Evolutionary conservation across 306 rosid species (phyloP), one percentile per base, ranked within the genome.

Genomic region (Quercus robur): DNA sequence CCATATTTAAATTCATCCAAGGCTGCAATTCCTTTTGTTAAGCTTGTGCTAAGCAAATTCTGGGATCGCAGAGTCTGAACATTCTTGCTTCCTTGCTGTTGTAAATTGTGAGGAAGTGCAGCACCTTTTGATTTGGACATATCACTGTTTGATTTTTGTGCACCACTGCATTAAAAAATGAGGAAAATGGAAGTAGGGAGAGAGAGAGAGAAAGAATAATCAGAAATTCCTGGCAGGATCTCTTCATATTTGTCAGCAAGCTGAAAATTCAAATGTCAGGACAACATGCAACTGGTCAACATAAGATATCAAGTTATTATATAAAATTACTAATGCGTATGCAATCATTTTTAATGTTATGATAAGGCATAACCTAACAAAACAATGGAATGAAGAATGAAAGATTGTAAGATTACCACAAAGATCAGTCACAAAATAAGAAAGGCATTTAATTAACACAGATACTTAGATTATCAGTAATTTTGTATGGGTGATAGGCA

Each of bases 1-100:
- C 98, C 98, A 33, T 71, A 71, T 76, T 92, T 94, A 74, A 92
- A 94, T 75, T 94, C 97, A 56, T 92, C 94, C 73, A 81, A 63
- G 46, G 87, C 76, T 55, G 87, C 23, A 58, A 83, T 70, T 77
- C 89, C 94, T 84, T 90, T 90, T 30, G 85, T 64, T 82, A 86
- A 76, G 82, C 81, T 78, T 35, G 84, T 41, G 77, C 75, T 75
- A 26, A 21, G 57, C 63, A 61, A 18, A 76, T 73, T 87, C 57
- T 81, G 91, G 4, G 82, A 69, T 2, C 88, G 89, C 33, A 80
- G 87, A 56, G 77, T 80, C 71, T 91, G 94, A n/a, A 81, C 49
- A 44, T 52, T 89, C 81, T 82, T 90, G 85, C 81, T 84, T 84
- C 89, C 97, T 73, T 81, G 91, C 75, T 81, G 92, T 12, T 82